Evolutionary conservation across 805 yeast genomes (phyloP).

Genomic region (Wickerhamiella lipophila): DNA sequence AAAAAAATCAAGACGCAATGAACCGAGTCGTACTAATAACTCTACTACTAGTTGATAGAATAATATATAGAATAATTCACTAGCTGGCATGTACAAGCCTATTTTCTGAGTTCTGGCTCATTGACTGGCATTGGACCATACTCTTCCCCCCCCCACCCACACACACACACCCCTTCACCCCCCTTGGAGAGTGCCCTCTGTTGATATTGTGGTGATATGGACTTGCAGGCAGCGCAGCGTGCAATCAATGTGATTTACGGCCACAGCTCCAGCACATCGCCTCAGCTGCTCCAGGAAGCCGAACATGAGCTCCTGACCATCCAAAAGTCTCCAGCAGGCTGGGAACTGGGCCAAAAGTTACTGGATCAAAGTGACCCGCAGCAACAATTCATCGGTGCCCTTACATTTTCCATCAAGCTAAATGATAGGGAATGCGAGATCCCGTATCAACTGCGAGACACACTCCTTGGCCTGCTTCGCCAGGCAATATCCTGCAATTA

Average conservation of each 20-base stretch:
- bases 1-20: background rate
- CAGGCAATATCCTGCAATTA: constrained; percentile 10
- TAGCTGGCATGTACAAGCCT: too few relatives aligned
- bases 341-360: constrained; percentile 43
- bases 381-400: constrained; percentile 63
- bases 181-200: background rate
- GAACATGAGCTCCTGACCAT: constrained; percentile 46
- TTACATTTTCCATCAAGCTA: constrained; percentile 50
- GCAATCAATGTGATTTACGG: constrained; percentile 17
- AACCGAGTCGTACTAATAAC: too few relatives aligned
- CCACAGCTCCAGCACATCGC: constrained; percentile 15
- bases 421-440: constrained; percentile 14
- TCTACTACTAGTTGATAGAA: too few relatives aligned
- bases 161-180: background rate
- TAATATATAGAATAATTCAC: background rate
- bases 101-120: too few relatives aligned
- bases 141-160: background rate
- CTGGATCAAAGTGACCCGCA: constrained; percentile 29
- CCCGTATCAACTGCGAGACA: constrained; percentile 7
- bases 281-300: constrained; percentile 15
- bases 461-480: constrained; percentile 20
- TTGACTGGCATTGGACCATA: too few relatives aligned
- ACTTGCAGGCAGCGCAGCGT: constrained; percentile 12
- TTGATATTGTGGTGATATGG: background rate
- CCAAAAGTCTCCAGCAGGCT: constrained; percentile 47